Evolutionary conservation across 2,329 filamentous ascomycete genomes (phyloP).

Genomic region (Gaeumannomyces tritici): DNA sequence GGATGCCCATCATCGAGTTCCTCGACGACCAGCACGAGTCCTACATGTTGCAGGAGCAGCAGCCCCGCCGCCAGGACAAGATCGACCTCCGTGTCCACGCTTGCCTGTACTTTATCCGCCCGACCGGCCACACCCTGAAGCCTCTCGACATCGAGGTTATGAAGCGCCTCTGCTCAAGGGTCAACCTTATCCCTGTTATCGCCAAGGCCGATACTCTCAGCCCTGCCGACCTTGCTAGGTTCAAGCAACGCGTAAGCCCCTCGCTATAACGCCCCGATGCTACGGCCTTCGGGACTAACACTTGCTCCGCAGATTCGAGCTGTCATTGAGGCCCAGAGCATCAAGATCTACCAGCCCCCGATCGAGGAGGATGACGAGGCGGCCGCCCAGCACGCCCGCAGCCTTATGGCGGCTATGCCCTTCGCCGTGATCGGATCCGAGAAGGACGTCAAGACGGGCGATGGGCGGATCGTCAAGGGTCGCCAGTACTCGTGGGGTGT

Average conservation of each 20-base stretch:
- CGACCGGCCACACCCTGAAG: slow-evolving; percentile 96
- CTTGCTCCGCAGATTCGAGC: slow-evolving; percentile 60
- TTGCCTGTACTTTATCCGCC: slow-evolving; percentile 98
- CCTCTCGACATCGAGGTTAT: slow-evolving; percentile 99
- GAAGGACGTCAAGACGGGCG: slow-evolving; percentile 95
- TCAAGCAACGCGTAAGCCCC: slow-evolving; percentile 79
- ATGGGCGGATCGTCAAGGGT: slow-evolving; percentile 96
- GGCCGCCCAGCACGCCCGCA: slow-evolving; percentile 87
- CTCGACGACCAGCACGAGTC: slow-evolving; percentile 99
- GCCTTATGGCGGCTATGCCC: slow-evolving; percentile 92
- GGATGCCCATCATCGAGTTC: slow-evolving; percentile 99
- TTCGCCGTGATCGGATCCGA: slow-evolving; percentile 98
- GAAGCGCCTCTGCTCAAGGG: slow-evolving; percentile 96
- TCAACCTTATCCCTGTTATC: slow-evolving; percentile 97
- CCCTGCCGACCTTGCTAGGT: slow-evolving; percentile 80
- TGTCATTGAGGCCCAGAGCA: slow-evolving; percentile 95
- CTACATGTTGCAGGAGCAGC: slow-evolving; percentile 99
- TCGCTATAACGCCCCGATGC: neutral
- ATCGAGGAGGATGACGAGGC: slow-evolving; percentile 97
- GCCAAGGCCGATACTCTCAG: slow-evolving; percentile 98
- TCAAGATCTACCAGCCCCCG: slow-evolving; percentile 98
- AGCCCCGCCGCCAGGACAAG: slow-evolving; percentile 95
- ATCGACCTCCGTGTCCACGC: slow-evolving; percentile 98
- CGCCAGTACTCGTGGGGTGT: slow-evolving; percentile 99
- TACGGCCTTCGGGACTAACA: neutral